Evolutionary conservation across 768 basidiomycete genomes (phyloP).

Genomic region (Hortiboletus flavorubellus): DNA sequence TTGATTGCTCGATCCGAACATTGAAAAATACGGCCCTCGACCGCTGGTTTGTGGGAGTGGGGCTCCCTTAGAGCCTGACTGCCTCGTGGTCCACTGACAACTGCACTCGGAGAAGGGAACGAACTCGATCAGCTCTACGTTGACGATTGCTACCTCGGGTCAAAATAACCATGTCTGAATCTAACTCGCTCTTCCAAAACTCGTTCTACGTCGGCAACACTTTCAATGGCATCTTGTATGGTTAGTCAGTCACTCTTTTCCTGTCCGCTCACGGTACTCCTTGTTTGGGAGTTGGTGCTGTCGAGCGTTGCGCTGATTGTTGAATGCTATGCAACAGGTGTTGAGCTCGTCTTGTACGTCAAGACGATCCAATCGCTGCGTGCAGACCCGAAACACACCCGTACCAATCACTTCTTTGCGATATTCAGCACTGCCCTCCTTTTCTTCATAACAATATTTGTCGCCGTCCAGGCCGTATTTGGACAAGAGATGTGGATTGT

Average conservation of each 20-base stretch:
- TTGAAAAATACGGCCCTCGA: neutral
- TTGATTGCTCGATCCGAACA: neutral
- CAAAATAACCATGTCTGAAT: neutral
- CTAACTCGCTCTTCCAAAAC: conserved; percentile 6
- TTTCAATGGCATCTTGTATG: conserved; percentile 12
- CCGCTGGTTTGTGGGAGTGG: neutral
- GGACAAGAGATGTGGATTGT: conserved; percentile 33
- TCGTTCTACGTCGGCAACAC: conserved; percentile 10
- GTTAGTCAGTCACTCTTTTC: neutral
- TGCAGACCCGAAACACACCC: neutral
- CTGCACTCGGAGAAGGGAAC: neutral
- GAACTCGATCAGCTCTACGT: neutral
- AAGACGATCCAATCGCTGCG: neutral
- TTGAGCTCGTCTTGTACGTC: conserved; percentile 7
- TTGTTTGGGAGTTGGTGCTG: neutral
- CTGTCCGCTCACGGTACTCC: neutral
- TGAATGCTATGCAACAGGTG: neutral
- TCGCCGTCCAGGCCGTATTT: conserved; percentile 14
- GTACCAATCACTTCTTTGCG: neutral
- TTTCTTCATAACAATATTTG: conserved; percentile 26
- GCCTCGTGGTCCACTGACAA: neutral
- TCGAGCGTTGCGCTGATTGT: neutral
- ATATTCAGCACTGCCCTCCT: conserved; percentile 15
- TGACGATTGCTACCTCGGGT: neutral
- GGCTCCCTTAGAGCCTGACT: neutral